These are phyloP conservation scores for Lachnellula subtilissima DNA, from an alignment of 2,329 filamentous ascomycete genomes.

Conservation along the genomic window DNA sequence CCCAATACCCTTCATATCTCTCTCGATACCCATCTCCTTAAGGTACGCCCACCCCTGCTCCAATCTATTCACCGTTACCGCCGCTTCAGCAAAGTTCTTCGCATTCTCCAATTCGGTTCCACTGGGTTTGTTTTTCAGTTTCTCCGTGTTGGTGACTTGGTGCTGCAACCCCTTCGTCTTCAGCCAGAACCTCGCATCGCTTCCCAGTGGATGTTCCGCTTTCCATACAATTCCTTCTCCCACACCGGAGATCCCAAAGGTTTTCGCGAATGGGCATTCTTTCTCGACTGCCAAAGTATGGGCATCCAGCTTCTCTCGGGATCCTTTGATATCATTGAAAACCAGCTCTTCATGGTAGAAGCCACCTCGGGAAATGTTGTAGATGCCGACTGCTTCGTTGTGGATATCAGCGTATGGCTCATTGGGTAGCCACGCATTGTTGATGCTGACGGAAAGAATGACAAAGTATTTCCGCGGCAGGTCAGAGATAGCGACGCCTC, in stretches of 20 bases:
- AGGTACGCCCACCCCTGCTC: constrained; percentile 20
- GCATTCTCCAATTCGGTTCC: background rate
- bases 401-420: constrained; percentile 18
- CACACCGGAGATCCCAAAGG: constrained; percentile 15
- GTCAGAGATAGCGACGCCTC: constrained; percentile 11
- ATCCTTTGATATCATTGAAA: background rate
- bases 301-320: constrained; percentile 5
- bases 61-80: constrained; percentile 14
- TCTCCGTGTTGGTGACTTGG: constrained; percentile 3
- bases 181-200: constrained; percentile 21
- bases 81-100: constrained; percentile 12
- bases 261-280: constrained; percentile 23
- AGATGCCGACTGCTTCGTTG: constrained; percentile 8
- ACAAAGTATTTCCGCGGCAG: constrained; percentile 18
- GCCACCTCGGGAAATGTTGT: constrained; percentile 21
- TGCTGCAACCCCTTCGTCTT: constrained; percentile 22
- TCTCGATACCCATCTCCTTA: constrained; percentile 12
- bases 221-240: constrained; percentile 28
- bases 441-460: constrained; percentile 20
- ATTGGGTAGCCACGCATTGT: constrained; percentile 17
- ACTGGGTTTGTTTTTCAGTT: constrained; percentile 2
- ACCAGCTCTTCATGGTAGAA: constrained; percentile 12
- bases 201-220: constrained; percentile 11
- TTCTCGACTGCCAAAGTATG: constrained; percentile 18
- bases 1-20: constrained; percentile 1